Evolutionary conservation across 78 protist genomes (phyloP).

Genomic region (Dictyostelium capitatum): DNA sequence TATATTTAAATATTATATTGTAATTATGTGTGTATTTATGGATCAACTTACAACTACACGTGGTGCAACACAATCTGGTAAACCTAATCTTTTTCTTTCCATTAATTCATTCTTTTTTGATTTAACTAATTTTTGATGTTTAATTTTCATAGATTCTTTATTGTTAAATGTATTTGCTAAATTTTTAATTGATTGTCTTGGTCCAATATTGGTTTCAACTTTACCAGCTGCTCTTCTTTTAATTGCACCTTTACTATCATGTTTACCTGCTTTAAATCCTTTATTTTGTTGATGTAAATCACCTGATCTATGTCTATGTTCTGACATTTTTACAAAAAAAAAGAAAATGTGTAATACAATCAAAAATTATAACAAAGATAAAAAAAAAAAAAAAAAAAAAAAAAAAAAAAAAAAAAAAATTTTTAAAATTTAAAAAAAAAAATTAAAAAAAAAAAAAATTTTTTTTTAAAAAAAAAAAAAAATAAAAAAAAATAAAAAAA

Average conservation of each 20-base stretch:
- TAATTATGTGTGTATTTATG: neutral
- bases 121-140: constrained; percentile 4
- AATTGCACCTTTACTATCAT: constrained; percentile 75
- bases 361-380: neutral
- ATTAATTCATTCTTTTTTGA: constrained; percentile 50
- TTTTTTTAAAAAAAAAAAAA: too few species aligned
- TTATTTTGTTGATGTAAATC: constrained; percentile 75
- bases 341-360: neutral
- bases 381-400: neutral
- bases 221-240: constrained; percentile 76
- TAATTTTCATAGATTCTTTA: neutral
- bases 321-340: neutral
- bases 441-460: too few species aligned
- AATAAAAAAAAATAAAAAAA: too few species aligned
- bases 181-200: constrained; percentile 43
- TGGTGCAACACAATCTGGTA: constrained; percentile 62
- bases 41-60: constrained; percentile 24
- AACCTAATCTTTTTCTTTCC: constrained; percentile 55
- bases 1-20: too few species aligned
- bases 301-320: constrained; percentile 79
- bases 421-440: too few species aligned
- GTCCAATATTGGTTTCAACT: constrained; percentile 36
- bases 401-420: neutral
- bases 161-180: neutral
- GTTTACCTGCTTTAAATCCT: constrained; percentile 63